Evolutionary conservation across 2,329 filamentous ascomycete species (phyloP).

Genomic region (Hypoxylon sp.): DNA sequence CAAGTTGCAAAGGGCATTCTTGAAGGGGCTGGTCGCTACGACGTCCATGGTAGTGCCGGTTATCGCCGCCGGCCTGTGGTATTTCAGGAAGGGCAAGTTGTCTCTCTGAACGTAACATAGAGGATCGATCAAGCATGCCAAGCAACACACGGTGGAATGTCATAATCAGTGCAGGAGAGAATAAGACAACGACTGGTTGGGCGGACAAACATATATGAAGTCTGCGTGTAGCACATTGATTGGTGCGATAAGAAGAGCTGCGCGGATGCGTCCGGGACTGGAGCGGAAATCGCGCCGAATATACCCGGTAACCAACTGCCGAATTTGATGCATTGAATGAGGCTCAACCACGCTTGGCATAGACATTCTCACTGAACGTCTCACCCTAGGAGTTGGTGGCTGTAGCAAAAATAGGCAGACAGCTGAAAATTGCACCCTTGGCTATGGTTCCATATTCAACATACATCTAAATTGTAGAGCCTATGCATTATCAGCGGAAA

Average conservation of each 20-base stretch:
- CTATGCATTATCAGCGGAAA: conserved; percentile 24
- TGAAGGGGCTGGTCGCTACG: conserved; percentile 43
- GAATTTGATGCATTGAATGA: background rate
- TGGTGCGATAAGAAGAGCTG: background rate
- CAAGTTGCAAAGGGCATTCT: conserved; percentile 45
- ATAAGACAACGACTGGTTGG: background rate
- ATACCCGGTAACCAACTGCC: background rate
- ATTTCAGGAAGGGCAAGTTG: conserved; percentile 29
- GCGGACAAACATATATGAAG: background rate
- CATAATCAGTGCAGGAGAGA: background rate
- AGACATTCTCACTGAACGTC: background rate
- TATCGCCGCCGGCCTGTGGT: conserved; percentile 40
- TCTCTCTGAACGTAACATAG: conserved; percentile 18
- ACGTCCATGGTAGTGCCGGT: conserved; percentile 38
- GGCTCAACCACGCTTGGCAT: background rate
- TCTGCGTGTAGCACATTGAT: background rate
- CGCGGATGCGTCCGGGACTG: background rate
- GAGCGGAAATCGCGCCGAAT: background rate
- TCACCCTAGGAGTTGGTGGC: too few relatives aligned
- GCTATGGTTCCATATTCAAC: conserved; percentile 2
- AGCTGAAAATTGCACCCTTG: background rate
- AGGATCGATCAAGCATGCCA: background rate
- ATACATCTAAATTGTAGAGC: conserved; percentile 39
- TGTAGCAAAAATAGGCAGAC: background rate
- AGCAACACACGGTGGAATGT: background rate